Base-by-base conservation (phyloP, 2,329 filamentous ascomycete species). In the Exophiala dermatitidis region DNA sequence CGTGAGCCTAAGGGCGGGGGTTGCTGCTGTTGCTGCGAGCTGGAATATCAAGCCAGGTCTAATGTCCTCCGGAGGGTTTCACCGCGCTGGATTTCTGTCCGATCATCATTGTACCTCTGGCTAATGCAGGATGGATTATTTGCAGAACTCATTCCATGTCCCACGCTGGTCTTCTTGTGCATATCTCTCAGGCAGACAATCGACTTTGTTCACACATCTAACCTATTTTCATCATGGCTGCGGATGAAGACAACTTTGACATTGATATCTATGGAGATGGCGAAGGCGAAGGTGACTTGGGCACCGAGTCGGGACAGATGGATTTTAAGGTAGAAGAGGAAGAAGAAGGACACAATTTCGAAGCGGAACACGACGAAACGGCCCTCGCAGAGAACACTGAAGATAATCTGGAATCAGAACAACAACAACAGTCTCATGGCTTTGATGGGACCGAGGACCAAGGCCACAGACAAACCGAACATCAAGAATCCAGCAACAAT, bases 231-330 rank as follows among this genome's bases (percentile, higher is more conserved):
- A 33, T 19, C 10, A 76, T 76, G 73, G 72, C 73, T 53, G 69
- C 78, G 65, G 81, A 83, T 67, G 81, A 84, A 70, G 81, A 84
- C 69, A 83, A 82, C 66, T 84, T 84, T 74, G 81, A 85, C 63
- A 83, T 85, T 74, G 82, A 85, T 68, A 83, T 85, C 71, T 84
- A 84, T 65, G 81, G 81, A 59, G 81, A 84, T 64, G 73, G 72
- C 54, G 73, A 71, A 60, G 65, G 65, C 54, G 73, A 71, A 60
- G 65, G 65, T 8, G 57, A 59, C 47, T 69, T 72, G 60, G 71
- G 60, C 26, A 52, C 60, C 9, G 57, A 58, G 28, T 6, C n/a
- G 4, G 53, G 48, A 26, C 54, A 81, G 56, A 78, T 79, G 54
- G 69, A 71, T 38, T 67, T 65, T 59, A 72, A 72, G 50, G 64